Evolutionary conservation across 371 early-diverging fungal genomes (phyloP), one percentile per base, ranked within the genome.

Genomic region (Cokeromyces recurvatus): DNA sequence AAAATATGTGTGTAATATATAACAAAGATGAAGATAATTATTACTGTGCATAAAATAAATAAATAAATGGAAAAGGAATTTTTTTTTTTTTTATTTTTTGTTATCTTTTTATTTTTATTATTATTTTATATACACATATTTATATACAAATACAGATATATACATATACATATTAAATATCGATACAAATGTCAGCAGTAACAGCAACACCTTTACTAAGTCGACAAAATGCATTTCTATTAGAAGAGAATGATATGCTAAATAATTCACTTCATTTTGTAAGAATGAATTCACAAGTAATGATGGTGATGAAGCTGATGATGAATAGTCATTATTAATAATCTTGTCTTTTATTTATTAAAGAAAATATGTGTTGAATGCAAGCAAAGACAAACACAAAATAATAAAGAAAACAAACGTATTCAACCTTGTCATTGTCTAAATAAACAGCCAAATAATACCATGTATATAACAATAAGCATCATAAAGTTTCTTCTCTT

Each of bases 211-310:
- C 49, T 17, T 41, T 36, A 41, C 41, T 53, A 46, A 46, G 41
- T 36, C 46, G 53, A 25, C 53, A 53, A 53, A 46, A 53, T 46
- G 53, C 53, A 16, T 53, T 53, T 46, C 24, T 41, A 36, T 17
- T 46, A 32, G 53, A 53, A 46, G 36, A 36, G 7, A 19, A 42
- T 12, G 53, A 53, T 36, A 11, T 8, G 34, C 46, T 53, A 53
- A 32, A 5, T 9, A 38, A 39, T 19, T 32, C 12, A 22, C 22
- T 32, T 32, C 19, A 17, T 15, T 46, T 37, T 37, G 24, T 5
- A 35, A 8, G 3, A 32, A 15, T 17, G n/a, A n/a, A n/a, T n/a
- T n/a, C n/a, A n/a, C n/a, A n/a, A n/a, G n/a, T n/a, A n/a, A n/a
- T n/a, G n/a, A n/a, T n/a, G n/a, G n/a, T n/a, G n/a, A n/a, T n/a